Evolutionary conservation across 345 rosid genomes (phyloP).

Genomic region (Salix arbutifolia): DNA sequence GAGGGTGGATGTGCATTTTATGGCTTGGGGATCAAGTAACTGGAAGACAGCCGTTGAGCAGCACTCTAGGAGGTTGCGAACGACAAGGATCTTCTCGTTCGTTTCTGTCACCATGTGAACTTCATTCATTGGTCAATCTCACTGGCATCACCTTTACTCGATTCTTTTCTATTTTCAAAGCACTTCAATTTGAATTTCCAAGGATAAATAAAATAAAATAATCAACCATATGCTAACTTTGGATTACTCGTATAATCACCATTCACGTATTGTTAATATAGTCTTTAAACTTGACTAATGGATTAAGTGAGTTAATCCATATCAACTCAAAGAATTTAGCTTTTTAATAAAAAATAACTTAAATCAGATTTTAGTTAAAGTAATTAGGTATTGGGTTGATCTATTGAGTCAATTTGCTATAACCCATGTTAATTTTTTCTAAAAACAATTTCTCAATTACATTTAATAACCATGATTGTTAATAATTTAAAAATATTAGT

Average conservation of each 20-base stretch:
- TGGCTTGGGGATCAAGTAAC: slow-evolving; percentile 2
- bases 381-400: no score
- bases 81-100: background rate
- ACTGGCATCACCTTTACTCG: slow-evolving; percentile 8
- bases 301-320: no score
- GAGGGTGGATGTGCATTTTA: background rate
- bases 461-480: no score
- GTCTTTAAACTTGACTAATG: no score
- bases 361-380: no score
- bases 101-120: background rate
- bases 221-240: background rate
- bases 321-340: no score
- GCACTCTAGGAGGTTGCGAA: background rate
- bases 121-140: background rate
- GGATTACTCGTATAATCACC: background rate
- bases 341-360: no score
- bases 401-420: no score
- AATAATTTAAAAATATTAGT: no score
- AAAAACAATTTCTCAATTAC: no score
- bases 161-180: background rate
- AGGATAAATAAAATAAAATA: background rate
- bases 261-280: no score
- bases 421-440: no score
- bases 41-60: background rate
- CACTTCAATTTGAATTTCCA: background rate